These are phyloP conservation scores for Aspergillus phoenicis DNA, from an alignment of 2,329 filamentous ascomycete species.

Conservation along the genomic window DNA sequence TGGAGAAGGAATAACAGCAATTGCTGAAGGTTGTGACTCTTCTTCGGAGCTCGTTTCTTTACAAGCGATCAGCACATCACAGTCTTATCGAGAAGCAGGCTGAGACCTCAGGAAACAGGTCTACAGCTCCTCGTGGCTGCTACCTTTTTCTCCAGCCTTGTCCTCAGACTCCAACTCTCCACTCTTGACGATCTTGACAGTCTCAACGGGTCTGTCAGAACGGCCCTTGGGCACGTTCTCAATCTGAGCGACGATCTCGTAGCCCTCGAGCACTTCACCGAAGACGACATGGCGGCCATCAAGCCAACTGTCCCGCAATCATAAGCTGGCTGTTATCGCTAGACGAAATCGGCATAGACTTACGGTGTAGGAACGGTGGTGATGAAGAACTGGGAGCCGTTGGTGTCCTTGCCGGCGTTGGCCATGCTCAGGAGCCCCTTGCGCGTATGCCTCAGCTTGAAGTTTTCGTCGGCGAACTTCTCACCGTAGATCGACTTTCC, in stretches of 20 bases:
- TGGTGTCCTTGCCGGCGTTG: constrained; percentile 66
- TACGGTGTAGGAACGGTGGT: constrained; percentile 61
- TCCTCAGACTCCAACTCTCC: constrained; percentile 58
- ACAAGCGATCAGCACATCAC: constrained; percentile 39
- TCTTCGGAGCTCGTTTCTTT: constrained; percentile 25
- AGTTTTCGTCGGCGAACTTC: constrained; percentile 71
- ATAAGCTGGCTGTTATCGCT: constrained; percentile 11
- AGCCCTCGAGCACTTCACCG: constrained; percentile 67
- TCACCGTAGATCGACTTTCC: constrained; percentile 69
- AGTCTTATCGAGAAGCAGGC: constrained; percentile 28
- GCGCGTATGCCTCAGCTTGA: constrained; percentile 69
- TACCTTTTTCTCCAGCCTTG: constrained; percentile 57
- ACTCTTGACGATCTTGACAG: constrained; percentile 67
- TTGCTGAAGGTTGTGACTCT: constrained; percentile 14
- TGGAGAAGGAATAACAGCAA: constrained; percentile 10
- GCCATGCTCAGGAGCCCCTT: constrained; percentile 67
- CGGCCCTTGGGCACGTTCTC: constrained; percentile 62
- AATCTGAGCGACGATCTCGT: constrained; percentile 61
- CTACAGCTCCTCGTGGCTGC: constrained; percentile 67
- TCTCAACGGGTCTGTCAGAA: constrained; percentile 59
- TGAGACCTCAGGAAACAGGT: constrained; percentile 32
- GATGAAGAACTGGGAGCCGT: constrained; percentile 70
- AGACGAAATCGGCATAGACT: constrained; percentile 12
- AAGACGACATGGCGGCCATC: constrained; percentile 69
- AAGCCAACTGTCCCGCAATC: constrained; percentile 52